Base-by-base conservation (phyloP, 2,329 filamentous ascomycete species). In the Plenodomus tracheiphilus region DNA sequence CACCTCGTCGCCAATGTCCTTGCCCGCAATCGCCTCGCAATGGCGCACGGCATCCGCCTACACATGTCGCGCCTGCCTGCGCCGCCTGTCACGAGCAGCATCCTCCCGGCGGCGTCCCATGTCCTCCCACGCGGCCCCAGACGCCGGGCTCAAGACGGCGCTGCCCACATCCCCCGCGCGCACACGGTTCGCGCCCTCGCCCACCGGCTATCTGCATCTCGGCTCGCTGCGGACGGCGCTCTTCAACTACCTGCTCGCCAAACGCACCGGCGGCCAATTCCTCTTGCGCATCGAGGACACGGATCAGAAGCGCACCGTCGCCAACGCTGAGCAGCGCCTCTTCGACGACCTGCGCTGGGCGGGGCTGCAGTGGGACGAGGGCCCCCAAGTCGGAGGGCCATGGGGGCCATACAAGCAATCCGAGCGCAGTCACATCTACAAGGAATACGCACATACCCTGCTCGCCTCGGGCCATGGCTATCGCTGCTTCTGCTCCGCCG, bases 191-290 rank as follows among this genome's bases (percentile, higher is more conserved):
- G 94, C 95, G 1, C 94, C 94, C 0, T 97, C 94, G 1, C 94
- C 94, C 0, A 99, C 94, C 0, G 94, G 94, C 1, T 92, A 93
- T 64, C 80, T 99, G 19, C 94, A 99, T 73, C 79, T 99, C 11
- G 94, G 94, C 3, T 96, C 92, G 0, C 74, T 99, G 30, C 82
- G 94, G 49, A 99, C 94, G 0, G 95, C 95, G 0, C 75, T 99
- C n/a, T 97, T 91, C 77, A 97, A 96, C 66, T 97, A 93, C 60
- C 77, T 99, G 4, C 80, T 96, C n/a, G 92, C 94, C 0, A 89
- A 86, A 64, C 85, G 87, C 2, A 96, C 94, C 0, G 86, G 88
- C 4, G 94, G 94, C 6, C 88, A 96, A 69, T 99, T 99, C 64
- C 75, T 99, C 10, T 76, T 99, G 41, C 85, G 94, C 9, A 85